phyloP scores from a whole-genome alignment of 2,329 filamentous ascomycete genomes.

The Stagonosporopsis tanaceti region DNA sequence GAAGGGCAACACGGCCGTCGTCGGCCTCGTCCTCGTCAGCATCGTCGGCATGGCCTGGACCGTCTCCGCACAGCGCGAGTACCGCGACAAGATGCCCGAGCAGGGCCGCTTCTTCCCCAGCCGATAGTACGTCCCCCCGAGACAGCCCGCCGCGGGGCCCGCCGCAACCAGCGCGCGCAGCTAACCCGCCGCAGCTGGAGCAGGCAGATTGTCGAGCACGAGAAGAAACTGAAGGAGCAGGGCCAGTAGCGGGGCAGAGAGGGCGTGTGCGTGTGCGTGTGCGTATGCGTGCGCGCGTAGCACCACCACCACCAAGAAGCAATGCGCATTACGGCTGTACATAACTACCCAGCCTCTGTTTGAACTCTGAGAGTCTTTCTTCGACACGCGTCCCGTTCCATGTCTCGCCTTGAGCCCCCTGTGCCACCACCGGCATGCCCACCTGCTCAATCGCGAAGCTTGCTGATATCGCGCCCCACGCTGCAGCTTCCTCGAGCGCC shows the following conservation, averaged over 20 bases:
- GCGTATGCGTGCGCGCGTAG: neutral
- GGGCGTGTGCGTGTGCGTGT: too few relatives aligned
- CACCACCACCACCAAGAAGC: slow-evolving; percentile 9
- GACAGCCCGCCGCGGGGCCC: neutral
- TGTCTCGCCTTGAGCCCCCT: slow-evolving; percentile 46
- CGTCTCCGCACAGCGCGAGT: slow-evolving; percentile 76
- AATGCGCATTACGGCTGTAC: slow-evolving; percentile 45
- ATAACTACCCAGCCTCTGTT: slow-evolving; percentile 49
- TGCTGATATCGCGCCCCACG: slow-evolving; percentile 82
- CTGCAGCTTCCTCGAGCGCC: slow-evolving; percentile 72
- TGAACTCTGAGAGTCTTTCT: slow-evolving; percentile 54
- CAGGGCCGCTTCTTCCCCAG: slow-evolving; percentile 81
- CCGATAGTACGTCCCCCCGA: slow-evolving; percentile 70
- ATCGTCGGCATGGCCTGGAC: slow-evolving; percentile 74
- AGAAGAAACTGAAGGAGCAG: slow-evolving; percentile 59
- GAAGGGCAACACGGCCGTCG: slow-evolving; percentile 87
- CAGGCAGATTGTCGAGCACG: slow-evolving; percentile 74
- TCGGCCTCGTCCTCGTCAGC: slow-evolving; percentile 72
- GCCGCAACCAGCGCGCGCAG: neutral
- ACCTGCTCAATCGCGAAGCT: slow-evolving; percentile 96
- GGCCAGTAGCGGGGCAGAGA: slow-evolving; percentile 17
- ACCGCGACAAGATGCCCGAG: slow-evolving; percentile 78
- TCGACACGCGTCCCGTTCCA: slow-evolving; percentile 59
- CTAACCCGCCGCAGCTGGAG: slow-evolving; percentile 66
- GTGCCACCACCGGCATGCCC: slow-evolving; percentile 72